Evolutionary conservation across 176 grass and related monocot genomes (phyloP), one percentile per base, ranked within the genome.

Genomic region (Raddia guianensis): DNA sequence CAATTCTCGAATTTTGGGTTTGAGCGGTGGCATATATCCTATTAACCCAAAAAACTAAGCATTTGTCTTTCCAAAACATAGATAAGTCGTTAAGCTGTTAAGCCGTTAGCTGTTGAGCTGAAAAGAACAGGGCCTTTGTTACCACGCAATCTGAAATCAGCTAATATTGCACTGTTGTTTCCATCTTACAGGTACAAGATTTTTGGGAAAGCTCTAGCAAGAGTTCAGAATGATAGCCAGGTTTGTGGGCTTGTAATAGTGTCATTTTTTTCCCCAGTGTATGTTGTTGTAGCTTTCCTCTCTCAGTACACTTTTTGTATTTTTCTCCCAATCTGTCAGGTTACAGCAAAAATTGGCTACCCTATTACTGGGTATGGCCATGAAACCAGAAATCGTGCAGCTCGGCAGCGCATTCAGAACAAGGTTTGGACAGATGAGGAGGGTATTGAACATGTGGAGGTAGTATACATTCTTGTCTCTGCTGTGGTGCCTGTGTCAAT

Each of bases 311-410:
- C 33, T 74, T 54, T 0, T 54, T 0, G 44, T 89, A 51, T 66
- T 63, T 49, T 68, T 72, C 44, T 21, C 18, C 76, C 66, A 33
- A 73, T 59, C 57, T 70, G 42, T 87, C 60, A 95, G 90, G 85
- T 99, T 63, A 90, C 90, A 1, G 79, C 88, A 10, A 91, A 85
- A 89, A 99, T 99, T 68, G 96, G 96, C 45, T 83, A 88, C 73
- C 96, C 96, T 45, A 72, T 99, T 79, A 99, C 92, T 86, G 96
- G 96, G 74, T 99, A 99, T 91, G 96, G 96, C 57, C 87, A 93
- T 42, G 96, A 99, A 86, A 93, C 81, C 71, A 89, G 90, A 95
- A 99, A 95, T 61, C 92, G 93, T 61, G 86, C 92, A 83, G 93
- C 96, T 81, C 81, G 93, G 46, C 96, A 99, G 66, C 88, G 93